These are phyloP conservation scores for Aspergillus taichungensis DNA, from an alignment of 495 filamentous ascomycete genomes.

Conservation along the genomic window DNA sequence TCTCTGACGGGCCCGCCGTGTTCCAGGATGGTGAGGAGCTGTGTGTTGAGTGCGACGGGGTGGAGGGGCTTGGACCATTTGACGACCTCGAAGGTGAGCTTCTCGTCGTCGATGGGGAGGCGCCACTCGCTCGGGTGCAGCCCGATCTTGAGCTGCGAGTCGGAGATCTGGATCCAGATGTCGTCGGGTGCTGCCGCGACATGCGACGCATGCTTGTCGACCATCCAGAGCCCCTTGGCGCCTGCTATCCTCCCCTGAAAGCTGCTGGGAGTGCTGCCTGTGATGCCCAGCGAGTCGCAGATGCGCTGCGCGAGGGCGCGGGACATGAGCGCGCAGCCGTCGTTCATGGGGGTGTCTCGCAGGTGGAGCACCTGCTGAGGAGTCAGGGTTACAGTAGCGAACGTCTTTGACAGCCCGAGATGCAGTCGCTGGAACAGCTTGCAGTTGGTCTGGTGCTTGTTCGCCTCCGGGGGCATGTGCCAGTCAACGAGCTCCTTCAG, in stretches of 20 bases:
- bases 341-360: slow-evolving; percentile 55
- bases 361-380: slow-evolving; percentile 32
- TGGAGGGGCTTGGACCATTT: slow-evolving; percentile 51
- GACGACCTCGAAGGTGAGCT: slow-evolving; percentile 68
- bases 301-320: slow-evolving; percentile 51
- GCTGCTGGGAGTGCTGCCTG: slow-evolving; percentile 52
- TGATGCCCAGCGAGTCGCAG: slow-evolving; percentile 48
- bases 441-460: slow-evolving; percentile 34
- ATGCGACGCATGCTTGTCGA: slow-evolving; percentile 38
- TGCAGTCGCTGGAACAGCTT: slow-evolving; percentile 45
- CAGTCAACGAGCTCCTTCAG: slow-evolving; percentile 40
- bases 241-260: slow-evolving; percentile 78
- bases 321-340: slow-evolving; percentile 71
- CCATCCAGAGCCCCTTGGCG: slow-evolving; percentile 86
- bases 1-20: slow-evolving; percentile 51
- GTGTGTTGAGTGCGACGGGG: slow-evolving; percentile 61
- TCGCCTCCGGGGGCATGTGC: slow-evolving; percentile 36
- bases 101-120: slow-evolving; percentile 29
- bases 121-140: slow-evolving; percentile 44
- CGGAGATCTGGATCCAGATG: slow-evolving; percentile 68
- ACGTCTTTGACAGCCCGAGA: slow-evolving; percentile 37
- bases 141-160: slow-evolving; percentile 73
- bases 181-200: slow-evolving; percentile 24
- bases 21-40: slow-evolving; percentile 69
- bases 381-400: slow-evolving; percentile 36